A percentile compares a stretch with the other conserved stretches of the same genome.
phyloP scores from a whole-genome alignment of 129 eudicot species.

The carrot (Daucus carota) region DH1_v3.0 NC_030384.2:33602001-33602500 shows the following conservation, averaged over 20 bases:
- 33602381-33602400: slow-evolving; percentile 61
- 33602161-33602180: not conserved
- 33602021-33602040: not conserved
- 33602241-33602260: slow-evolving; percentile 14
- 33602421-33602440: slow-evolving; percentile 60
- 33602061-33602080: slow-evolving; percentile 1
- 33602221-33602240: slow-evolving; percentile 8
- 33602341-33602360: slow-evolving; percentile 44
- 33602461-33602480: not conserved
- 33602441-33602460: slow-evolving; percentile 44
- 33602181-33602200: slow-evolving; percentile 3
- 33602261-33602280: slow-evolving; percentile 16
- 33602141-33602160: slow-evolving; percentile 5
- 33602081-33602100: slow-evolving; percentile 2
- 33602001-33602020: not conserved
- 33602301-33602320: slow-evolving; percentile 16
- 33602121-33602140: not conserved
- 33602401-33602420: slow-evolving; percentile 58
- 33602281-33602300: not conserved
- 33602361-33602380: slow-evolving; percentile 53
- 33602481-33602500: not conserved
- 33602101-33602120: not conserved
- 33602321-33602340: slow-evolving; percentile 38
- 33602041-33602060: slow-evolving; percentile 4
- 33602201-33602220: slow-evolving; percentile 7